These are phyloP conservation scores for Austroboletus novae-zelandiae DNA, from an alignment of 1,284 basidiomycete species.

Conservation along the genomic window DNA sequence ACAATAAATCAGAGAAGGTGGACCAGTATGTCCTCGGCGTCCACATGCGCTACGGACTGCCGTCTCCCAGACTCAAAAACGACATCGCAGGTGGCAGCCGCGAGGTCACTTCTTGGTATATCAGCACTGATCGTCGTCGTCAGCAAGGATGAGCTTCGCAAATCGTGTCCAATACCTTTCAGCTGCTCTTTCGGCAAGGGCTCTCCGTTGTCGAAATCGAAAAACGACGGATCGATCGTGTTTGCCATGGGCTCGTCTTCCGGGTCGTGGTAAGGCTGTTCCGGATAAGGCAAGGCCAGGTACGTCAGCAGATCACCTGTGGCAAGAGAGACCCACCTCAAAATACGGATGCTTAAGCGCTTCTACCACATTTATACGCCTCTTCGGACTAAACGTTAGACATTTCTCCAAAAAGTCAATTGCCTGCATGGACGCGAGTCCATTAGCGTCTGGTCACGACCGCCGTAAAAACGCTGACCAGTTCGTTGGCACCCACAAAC, in stretches of 20 bases:
- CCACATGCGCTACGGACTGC: neutral
- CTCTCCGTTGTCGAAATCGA: conserved; percentile 81
- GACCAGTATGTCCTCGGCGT: neutral
- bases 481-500: conserved; percentile 81
- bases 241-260: conserved; percentile 83
- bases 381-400: conserved; percentile 89
- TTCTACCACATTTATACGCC: conserved; percentile 87
- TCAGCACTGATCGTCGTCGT: conserved; percentile 17
- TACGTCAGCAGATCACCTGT: neutral
- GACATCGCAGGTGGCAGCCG: conserved; percentile 12
- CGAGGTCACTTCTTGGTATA: conserved; percentile 29
- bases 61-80: conserved; percentile 18
- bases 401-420: conserved; percentile 89
- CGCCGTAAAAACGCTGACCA: conserved; percentile 40
- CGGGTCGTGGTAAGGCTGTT: conserved; percentile 84
- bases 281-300: neutral
- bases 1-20: neutral
- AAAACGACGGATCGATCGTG: conserved; percentile 83
- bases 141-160: neutral
- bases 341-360: conserved; percentile 93
- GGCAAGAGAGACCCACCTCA: conserved; percentile 42
- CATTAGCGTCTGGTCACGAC: neutral
- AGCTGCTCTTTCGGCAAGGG: conserved; percentile 66
- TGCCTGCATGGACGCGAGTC: conserved; percentile 40
- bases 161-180: conserved; percentile 39